Base-by-base conservation (phyloP, 2,329 filamentous ascomycete genomes). In the Diatrype stigma region DNA sequence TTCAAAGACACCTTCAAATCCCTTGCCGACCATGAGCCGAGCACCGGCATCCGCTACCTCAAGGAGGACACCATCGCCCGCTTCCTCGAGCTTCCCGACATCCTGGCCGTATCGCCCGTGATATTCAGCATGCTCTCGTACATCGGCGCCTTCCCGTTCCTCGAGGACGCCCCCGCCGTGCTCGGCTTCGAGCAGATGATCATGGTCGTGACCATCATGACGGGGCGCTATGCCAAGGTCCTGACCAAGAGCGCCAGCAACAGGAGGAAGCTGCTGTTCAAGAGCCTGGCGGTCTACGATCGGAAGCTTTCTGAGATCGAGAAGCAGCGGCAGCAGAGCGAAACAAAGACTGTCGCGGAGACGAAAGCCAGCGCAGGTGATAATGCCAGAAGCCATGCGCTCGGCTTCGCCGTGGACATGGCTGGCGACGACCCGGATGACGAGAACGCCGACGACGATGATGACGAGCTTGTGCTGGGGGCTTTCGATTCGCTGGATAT, bases 31-130 rank as follows among this genome's bases (percentile, higher is more conserved):
- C 69, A 77, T 16, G 77, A 86, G 62, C 80, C 78, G 46, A 72
- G 76, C 42, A 17, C 40, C 21, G 40, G 40, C n/a, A 70, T 89
- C 45, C 75, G 75, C 47, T 88, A 89, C 64, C 78, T 89, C 56
- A 87, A 83, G 61, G 85, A 87, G 63, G 80, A 86, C 47, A 89
- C 86, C 11, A 71, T 90, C 57, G 80, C 83, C 53, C 80, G 85
- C 32, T 90, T 88, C 65, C 79, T 91, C 42, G 85, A 88, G 68
- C 77, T 91, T 19, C 87, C 87, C 3, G 86, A 90, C 63, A 77
- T 85, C 23, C 71, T 90, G 23, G 79, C 76, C 47, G 85, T 81
- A 7, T 86, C 85, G 3, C 78, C 85, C 2, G 78, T 90, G 42
- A 63, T 90, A 44, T 90, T 88, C 62, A 85, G 88, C 60, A 86